Conservation (phyloP, 768 basidiomycete genomes). For the Mycena capillaripes region DNA sequence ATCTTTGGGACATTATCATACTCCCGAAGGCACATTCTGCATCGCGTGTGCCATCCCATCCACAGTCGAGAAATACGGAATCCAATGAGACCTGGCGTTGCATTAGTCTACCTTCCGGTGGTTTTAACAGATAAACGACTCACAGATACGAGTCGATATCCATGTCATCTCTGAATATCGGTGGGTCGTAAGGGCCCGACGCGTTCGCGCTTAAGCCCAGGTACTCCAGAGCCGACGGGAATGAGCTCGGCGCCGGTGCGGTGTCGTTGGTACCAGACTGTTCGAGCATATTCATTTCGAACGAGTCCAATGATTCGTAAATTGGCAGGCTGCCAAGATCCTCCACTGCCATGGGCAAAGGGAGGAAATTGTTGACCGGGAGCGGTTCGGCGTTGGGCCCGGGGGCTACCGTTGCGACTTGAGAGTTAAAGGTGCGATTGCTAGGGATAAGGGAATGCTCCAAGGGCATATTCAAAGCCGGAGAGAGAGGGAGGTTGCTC, state of each 20-base stretch:
- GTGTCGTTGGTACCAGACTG: not conserved
- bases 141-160: constrained; percentile 7
- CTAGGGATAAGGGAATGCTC: not conserved
- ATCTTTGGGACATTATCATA: not conserved
- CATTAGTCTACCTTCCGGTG: not conserved
- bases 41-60: constrained; percentile 15
- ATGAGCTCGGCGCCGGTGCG: not conserved
- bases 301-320: constrained; percentile 17
- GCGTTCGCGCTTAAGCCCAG: not conserved
- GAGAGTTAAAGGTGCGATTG: too few species aligned
- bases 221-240: not conserved
- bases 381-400: not conserved
- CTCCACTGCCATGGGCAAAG: constrained; percentile 28
- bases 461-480: not conserved
- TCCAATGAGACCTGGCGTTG: not conserved
- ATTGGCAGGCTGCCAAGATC: constrained; percentile 24
- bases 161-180: not conserved
- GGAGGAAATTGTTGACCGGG: constrained; percentile 1
- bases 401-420: too few species aligned
- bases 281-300: not conserved
- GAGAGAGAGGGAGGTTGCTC: constrained; percentile 21
- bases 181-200: not conserved
- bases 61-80: constrained; percentile 10
- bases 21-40: not conserved
- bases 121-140: not conserved